Evolutionary conservation across 75 land plant genomes (phyloP).

Genomic region (Sequoiadendron giganteum): DNA sequence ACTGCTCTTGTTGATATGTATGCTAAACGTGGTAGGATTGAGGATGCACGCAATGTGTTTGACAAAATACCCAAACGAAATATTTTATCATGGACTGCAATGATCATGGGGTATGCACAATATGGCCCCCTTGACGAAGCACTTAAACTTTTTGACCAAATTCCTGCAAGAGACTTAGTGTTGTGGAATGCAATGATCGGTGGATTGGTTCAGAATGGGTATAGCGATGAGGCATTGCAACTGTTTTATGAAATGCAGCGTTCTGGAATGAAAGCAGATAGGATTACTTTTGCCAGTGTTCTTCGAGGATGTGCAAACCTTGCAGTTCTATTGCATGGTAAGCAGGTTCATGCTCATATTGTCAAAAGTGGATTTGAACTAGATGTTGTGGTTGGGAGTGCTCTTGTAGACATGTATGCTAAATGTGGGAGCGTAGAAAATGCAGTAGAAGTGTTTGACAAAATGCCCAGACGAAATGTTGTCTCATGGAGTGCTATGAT

Average conservation of each 20-base stretch:
- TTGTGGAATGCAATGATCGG: conserved; percentile 34
- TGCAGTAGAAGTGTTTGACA: conserved; percentile 22
- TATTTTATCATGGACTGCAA: conserved; percentile 33
- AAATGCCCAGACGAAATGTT: conserved; percentile 27
- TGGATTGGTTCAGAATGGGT: conserved; percentile 17
- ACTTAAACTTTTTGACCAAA: conserved; percentile 17
- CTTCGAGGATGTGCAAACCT: conserved; percentile 28
- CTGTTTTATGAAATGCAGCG: conserved; percentile 28
- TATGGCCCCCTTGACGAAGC: conserved; percentile 19
- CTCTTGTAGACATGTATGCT: conserved; percentile 47
- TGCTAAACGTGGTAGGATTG: conserved; percentile 30
- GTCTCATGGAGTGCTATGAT: conserved; percentile 40
- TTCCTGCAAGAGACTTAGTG: conserved; percentile 19
- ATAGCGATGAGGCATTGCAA: conserved; percentile 20
- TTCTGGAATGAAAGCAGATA: conserved; percentile 20
- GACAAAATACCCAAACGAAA: conserved; percentile 15
- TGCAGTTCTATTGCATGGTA: conserved; percentile 35
- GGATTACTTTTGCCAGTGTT: conserved; percentile 26
- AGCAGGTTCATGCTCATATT: conserved; percentile 32
- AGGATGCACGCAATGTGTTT: conserved; percentile 17
- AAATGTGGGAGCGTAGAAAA: conserved; percentile 36
- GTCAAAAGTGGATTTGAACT: conserved; percentile 23
- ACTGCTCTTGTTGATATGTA: conserved; percentile 49
- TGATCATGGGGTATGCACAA: conserved; percentile 28
- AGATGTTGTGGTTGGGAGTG: conserved; percentile 26